Evolutionary conservation across 768 basidiomycete genomes (phyloP).

Genomic region (Mycena polygramma): DNA sequence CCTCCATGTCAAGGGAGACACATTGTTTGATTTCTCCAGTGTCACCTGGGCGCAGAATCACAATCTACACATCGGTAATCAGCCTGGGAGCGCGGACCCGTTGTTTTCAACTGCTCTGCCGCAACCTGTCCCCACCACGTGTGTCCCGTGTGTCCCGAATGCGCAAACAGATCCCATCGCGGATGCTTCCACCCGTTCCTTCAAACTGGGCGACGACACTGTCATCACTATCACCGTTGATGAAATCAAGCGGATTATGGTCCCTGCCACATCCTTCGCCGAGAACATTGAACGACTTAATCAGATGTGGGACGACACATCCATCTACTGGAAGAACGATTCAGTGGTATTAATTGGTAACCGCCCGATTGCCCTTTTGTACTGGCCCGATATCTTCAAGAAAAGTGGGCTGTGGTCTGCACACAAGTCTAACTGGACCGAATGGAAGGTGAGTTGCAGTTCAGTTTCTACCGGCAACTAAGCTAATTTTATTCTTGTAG

Average conservation of each 20-base stretch:
- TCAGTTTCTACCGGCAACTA: too few species aligned
- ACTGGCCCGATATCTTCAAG: conserved; percentile 26
- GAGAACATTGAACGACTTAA: conserved; percentile 39
- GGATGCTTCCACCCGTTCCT: neutral
- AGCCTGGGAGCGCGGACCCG: too few species aligned
- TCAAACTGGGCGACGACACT: conserved; percentile 11
- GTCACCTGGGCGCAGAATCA: neutral
- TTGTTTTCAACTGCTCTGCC: too few species aligned
- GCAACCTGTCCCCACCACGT: neutral
- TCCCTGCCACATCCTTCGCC: conserved; percentile 39
- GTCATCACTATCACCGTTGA: conserved; percentile 5
- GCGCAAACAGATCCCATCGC: neutral
- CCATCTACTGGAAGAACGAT: conserved; percentile 34
- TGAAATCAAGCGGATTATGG: neutral
- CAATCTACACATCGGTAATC: too few species aligned
- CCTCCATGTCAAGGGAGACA: neutral
- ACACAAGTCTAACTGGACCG: neutral
- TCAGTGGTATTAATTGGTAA: conserved; percentile 39
- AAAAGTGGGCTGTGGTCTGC: conserved; percentile 16
- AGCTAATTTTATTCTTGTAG: neutral
- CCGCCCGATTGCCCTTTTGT: conserved; percentile 20
- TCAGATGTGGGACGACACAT: conserved; percentile 44
- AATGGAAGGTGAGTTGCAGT: conserved; percentile 4
- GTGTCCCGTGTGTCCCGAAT: neutral
- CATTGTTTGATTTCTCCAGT: neutral